phyloP scores from a whole-genome alignment of 148 eudicot species.

The Fagopyrum esculentum region DNA sequence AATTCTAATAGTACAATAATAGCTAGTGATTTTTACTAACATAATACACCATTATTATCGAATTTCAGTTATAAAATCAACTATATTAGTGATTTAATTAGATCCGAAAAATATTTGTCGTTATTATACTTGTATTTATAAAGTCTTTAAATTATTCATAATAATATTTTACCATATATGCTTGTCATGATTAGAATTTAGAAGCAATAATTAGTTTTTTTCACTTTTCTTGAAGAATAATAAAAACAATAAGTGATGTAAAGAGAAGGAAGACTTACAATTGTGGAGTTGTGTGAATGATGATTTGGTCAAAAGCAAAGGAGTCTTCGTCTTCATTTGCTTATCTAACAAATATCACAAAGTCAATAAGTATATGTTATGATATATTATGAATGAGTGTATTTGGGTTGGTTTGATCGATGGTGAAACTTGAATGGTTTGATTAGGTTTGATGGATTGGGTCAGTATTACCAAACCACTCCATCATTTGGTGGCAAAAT shows the following conservation, averaged over 20 bases:
- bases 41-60: too few relatives aligned
- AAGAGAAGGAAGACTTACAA: neutral
- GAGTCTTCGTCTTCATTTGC: neutral
- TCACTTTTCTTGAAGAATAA: neutral
- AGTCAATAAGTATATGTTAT: neutral
- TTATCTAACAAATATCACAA: neutral
- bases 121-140: neutral
- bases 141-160: neutral
- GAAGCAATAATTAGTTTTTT: neutral
- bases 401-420: neutral
- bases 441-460: slow-evolving; percentile 5
- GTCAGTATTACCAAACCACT: neutral
- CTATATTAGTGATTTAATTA: too few relatives aligned
- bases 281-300: slow-evolving; percentile 11
- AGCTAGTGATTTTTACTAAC: too few relatives aligned
- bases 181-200: neutral
- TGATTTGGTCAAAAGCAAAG: slow-evolving; percentile 8
- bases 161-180: neutral
- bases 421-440: neutral
- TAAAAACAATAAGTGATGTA: neutral
- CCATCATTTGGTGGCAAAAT: neutral
- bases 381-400: neutral
- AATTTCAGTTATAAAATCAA: too few relatives aligned
- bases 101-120: neutral
- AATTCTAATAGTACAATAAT: too few relatives aligned